Evolutionary conservation across 2,329 filamentous ascomycete genomes (phyloP).

Genomic region (Neoascochyta sp.): DNA sequence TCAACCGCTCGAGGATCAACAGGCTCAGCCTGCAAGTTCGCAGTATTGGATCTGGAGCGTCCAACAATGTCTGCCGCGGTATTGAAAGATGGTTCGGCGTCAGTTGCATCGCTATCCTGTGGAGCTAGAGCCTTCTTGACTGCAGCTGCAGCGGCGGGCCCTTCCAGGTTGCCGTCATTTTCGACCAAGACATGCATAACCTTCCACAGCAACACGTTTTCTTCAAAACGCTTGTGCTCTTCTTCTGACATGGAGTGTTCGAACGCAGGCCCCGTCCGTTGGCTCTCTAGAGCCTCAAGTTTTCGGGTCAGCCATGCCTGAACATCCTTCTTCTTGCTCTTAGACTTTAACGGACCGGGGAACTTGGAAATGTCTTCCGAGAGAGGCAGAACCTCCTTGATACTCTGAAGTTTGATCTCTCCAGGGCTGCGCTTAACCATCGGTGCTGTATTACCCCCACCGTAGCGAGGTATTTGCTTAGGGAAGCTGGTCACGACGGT

Average conservation of each 20-base stretch:
- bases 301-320: constrained; percentile 73
- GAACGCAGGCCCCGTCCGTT: constrained; percentile 45
- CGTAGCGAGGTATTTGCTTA: constrained; percentile 81
- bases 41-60: constrained; percentile 29
- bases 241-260: constrained; percentile 51
- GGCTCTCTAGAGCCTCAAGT: constrained; percentile 68
- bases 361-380: constrained; percentile 74
- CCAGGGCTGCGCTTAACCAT: constrained; percentile 80
- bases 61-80: constrained; percentile 39
- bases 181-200: constrained; percentile 78
- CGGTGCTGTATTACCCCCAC: constrained; percentile 66
- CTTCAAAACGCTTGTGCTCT: constrained; percentile 68
- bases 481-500: constrained; percentile 81
- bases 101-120: constrained; percentile 30
- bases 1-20: constrained; percentile 68
- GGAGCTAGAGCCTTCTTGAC: constrained; percentile 73
- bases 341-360: constrained; percentile 82
- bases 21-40: constrained; percentile 53
- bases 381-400: constrained; percentile 69
- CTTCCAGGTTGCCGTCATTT: constrained; percentile 77
- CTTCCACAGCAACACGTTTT: constrained; percentile 84
- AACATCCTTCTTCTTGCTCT: constrained; percentile 94
- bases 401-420: constrained; percentile 71
- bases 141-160: constrained; percentile 66
- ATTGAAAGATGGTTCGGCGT: constrained; percentile 24